Conservation (phyloP, 2,329 filamentous ascomycete species). For the Cordyceps cateniannulata region DNA sequence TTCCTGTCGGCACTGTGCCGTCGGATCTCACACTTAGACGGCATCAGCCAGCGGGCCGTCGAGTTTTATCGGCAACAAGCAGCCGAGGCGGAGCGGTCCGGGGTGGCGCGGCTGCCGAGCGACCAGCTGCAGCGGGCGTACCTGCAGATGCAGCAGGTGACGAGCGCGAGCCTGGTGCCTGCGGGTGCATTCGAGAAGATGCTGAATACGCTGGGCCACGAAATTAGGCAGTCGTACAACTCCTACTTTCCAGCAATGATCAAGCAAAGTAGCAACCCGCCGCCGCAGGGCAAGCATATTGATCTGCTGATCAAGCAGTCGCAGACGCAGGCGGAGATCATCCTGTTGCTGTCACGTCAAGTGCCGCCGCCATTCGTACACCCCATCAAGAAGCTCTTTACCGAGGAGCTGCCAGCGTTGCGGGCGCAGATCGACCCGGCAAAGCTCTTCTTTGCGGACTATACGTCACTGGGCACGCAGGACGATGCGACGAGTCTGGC, state of each 20-base stretch:
- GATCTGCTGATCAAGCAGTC: conserved; percentile 39
- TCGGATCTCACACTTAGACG: conserved; percentile 52
- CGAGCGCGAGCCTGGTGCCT: conserved; percentile 47
- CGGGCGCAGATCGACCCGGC: conserved; percentile 56
- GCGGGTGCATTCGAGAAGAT: conserved; percentile 58
- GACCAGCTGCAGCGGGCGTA: conserved; percentile 52
- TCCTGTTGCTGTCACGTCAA: conserved; percentile 42
- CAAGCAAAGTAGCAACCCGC: conserved; percentile 38
- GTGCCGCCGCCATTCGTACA: conserved; percentile 42
- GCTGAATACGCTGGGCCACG: conserved; percentile 40
- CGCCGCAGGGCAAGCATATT: conserved; percentile 36
- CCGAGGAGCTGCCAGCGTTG: conserved; percentile 51
- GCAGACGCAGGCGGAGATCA: conserved; percentile 44
- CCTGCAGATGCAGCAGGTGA: conserved; percentile 45
- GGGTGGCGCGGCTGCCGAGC: conserved; percentile 35
- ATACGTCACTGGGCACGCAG: conserved; percentile 59
- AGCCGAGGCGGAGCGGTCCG: conserved; percentile 32
- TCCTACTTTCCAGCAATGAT: conserved; percentile 37
- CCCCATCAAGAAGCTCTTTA: conserved; percentile 61
- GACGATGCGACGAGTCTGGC: conserved; percentile 46
- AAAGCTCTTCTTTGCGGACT: conserved; percentile 67
- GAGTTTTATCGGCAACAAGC: conserved; percentile 44
- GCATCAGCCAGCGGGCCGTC: conserved; percentile 41
- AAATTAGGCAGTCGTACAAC: conserved; percentile 47
- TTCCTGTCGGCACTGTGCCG: conserved; percentile 65